Evolutionary conservation across 73 alveolate species (phyloP).

Genomic region (Paramecium tetraurelia): DNA sequence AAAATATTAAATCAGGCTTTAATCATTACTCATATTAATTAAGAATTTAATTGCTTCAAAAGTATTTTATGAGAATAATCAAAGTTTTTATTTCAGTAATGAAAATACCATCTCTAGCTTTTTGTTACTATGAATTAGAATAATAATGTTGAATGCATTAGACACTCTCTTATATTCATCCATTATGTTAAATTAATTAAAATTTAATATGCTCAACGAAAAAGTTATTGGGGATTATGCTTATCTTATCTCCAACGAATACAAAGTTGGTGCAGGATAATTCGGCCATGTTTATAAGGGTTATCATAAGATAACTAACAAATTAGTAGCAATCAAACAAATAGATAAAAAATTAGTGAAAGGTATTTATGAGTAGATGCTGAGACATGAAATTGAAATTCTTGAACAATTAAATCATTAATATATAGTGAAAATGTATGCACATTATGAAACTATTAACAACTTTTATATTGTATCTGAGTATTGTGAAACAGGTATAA

Average conservation of each 20-base stretch:
- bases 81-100: too few relatives aligned
- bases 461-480: conserved; percentile 26
- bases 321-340: background rate
- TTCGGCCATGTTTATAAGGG: conserved; percentile 20
- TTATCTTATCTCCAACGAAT: background rate
- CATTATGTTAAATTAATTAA: background rate
- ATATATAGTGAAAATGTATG: conserved; percentile 1
- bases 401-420: conserved; percentile 14
- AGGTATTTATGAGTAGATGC: background rate
- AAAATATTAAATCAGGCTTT: background rate
- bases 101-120: background rate
- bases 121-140: background rate
- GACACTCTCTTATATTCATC: background rate
- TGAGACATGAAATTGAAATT: background rate
- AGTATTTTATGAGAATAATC: background rate
- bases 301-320: background rate
- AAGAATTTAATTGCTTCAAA: too few relatives aligned
- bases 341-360: conserved; percentile 5
- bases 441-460: background rate
- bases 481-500: conserved; percentile 31
- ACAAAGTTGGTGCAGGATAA: conserved; percentile 10
- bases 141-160: background rate
- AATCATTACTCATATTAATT: background rate
- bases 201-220: conserved; percentile 31
- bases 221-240: conserved; percentile 2